These are phyloP conservation scores for Exophiala lecanii-corni DNA, from an alignment of 2,329 filamentous ascomycete genomes.

Conservation along the genomic window DNA sequence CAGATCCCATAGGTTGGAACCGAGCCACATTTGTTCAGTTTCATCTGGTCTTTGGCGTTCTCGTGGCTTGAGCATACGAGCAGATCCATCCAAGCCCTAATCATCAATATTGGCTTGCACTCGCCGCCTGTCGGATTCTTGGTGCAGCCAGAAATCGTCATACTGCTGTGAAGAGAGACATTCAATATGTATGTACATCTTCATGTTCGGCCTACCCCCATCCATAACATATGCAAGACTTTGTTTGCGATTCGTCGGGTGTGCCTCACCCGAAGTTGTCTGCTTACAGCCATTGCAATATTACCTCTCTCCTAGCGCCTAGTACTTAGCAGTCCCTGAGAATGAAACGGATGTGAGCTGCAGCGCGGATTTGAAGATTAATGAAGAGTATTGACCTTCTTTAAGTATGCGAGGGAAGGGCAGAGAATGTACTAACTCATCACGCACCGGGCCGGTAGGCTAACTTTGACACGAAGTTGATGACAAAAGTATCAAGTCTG, in stretches of 20 bases:
- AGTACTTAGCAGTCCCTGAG: background rate
- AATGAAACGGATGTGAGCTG: background rate
- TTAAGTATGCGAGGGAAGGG: background rate
- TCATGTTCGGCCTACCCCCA: background rate
- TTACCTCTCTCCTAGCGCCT: background rate
- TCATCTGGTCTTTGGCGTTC: background rate
- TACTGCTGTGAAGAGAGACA: background rate
- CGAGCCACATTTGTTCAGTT: conserved; percentile 1
- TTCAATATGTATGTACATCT: background rate
- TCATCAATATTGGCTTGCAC: conserved; percentile 1
- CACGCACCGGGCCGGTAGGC: background rate
- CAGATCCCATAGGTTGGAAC: background rate
- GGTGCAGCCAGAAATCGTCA: background rate
- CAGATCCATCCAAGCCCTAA: background rate
- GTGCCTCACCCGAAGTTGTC: background rate
- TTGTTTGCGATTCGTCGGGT: background rate
- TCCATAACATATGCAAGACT: background rate
- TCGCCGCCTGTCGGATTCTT: background rate
- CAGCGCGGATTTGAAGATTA: background rate
- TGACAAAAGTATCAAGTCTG: background rate
- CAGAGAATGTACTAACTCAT: background rate
- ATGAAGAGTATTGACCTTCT: background rate
- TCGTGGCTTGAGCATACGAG: background rate
- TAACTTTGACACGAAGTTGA: background rate
- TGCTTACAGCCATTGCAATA: background rate